A percentile compares a stretch with the other conserved stretches of the same genome.
phyloP scores from a whole-genome alignment of 108 stramenopile genomes.

The Skeletonema potamos region DNA sequence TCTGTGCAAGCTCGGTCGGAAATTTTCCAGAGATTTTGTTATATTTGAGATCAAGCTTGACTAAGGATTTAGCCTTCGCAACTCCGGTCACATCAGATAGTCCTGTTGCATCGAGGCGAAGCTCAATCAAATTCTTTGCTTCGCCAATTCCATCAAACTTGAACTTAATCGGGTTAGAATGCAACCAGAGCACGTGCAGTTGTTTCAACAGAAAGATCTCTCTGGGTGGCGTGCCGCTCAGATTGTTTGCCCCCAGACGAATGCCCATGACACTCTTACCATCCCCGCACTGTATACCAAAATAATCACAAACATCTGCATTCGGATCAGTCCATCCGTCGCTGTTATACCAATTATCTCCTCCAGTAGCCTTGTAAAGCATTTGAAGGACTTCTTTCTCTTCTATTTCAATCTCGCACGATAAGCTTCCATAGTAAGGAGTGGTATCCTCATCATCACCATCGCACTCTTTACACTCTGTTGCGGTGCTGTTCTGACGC shows the following conservation, averaged over 20 bases:
- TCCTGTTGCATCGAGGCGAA: conserved; percentile 79
- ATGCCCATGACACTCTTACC: conserved; percentile 64
- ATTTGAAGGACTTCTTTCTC: conserved; percentile 65
- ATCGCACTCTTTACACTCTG: conserved; percentile 59
- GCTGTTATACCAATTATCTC: conserved; percentile 46
- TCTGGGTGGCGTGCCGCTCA: conserved; percentile 69
- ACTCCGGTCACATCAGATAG: conserved; percentile 67
- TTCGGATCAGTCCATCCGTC: conserved; percentile 69
- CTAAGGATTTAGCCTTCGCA: conserved; percentile 52
- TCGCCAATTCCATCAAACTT: conserved; percentile 78
- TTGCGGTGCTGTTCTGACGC: conserved; percentile 51
- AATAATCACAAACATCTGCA: conserved; percentile 71
- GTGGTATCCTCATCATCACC: conserved; percentile 43
- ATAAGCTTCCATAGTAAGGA: conserved; percentile 59
- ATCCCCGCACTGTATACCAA: conserved; percentile 70
- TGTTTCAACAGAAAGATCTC: conserved; percentile 74
- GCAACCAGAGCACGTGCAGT: conserved; percentile 71
- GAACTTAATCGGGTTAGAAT: conserved; percentile 78
- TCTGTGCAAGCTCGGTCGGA: conserved; percentile 51
- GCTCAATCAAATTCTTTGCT: conserved; percentile 61
- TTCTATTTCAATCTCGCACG: conserved; percentile 49
- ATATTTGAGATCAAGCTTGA: conserved; percentile 79
- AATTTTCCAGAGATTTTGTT: conserved; percentile 66
- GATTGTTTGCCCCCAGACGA: conserved; percentile 70
- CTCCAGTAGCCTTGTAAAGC: conserved; percentile 64